A percentile compares a stretch with the other conserved stretches of the same genome.
Conservation (phyloP, 441 rosid species). For the Syzygium syzygioides region DNA sequence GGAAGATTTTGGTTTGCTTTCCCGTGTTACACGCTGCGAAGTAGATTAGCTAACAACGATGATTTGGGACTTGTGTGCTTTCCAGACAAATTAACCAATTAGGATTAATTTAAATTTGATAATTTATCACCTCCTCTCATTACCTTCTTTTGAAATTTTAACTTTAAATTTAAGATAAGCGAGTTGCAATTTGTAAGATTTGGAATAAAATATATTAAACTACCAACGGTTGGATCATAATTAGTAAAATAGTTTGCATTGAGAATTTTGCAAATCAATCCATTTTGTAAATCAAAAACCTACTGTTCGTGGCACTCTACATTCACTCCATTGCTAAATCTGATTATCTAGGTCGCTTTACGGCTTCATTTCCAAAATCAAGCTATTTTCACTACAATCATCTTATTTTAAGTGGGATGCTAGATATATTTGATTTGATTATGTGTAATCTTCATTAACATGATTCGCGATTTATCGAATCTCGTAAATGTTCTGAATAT, state of each 20-base stretch:
- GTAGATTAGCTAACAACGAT: too few species aligned
- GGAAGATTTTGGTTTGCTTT: neutral
- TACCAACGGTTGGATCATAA: rapidly evolving
- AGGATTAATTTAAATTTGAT: too few species aligned
- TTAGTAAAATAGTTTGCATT: rapidly evolving
- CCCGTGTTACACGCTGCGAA: too few species aligned
- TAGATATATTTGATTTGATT: neutral
- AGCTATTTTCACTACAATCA: neutral
- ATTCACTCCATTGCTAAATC: neutral
- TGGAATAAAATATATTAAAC: neutral
- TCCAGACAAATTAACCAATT: too few species aligned
- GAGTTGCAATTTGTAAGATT: neutral
- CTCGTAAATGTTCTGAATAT: neutral
- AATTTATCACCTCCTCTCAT: too few species aligned
- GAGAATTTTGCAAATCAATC: too few species aligned
- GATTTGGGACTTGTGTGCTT: too few species aligned
- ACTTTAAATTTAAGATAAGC: neutral
- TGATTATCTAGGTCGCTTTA: neutral
- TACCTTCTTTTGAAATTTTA: neutral
- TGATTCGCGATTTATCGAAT: neutral
- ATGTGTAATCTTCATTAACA: neutral
- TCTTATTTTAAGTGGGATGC: neutral
- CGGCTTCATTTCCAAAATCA: too few species aligned
- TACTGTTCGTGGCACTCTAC: rapidly evolving
- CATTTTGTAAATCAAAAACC: neutral